A percentile compares a stretch with the other conserved stretches of the same genome.
Evolutionary conservation across 2,329 filamentous ascomycete species (phyloP).

Genomic region (Byssochlamys sp.): DNA sequence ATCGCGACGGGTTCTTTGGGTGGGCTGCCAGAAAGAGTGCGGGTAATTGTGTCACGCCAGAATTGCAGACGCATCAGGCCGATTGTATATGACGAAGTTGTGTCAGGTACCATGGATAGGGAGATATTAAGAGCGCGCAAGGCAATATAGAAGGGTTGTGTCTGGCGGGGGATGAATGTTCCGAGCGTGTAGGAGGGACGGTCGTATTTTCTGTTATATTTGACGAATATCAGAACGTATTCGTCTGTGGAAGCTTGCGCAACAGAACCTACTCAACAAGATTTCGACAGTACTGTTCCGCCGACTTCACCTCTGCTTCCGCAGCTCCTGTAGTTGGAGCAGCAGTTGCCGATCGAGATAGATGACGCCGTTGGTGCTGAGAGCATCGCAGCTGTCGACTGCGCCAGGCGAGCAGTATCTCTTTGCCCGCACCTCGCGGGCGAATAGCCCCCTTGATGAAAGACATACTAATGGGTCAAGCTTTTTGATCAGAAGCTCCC

Average conservation of each 20-base stretch:
- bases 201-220: constrained; percentile 61
- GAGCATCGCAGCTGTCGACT: background rate
- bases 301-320: constrained; percentile 44
- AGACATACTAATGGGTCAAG: constrained; percentile 12
- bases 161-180: constrained; percentile 66
- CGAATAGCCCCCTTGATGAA: constrained; percentile 12
- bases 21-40: constrained; percentile 65
- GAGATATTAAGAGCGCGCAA: constrained; percentile 89
- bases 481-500: background rate
- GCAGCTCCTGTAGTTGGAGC: constrained; percentile 17
- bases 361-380: constrained; percentile 12
- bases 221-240: background rate
- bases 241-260: background rate
- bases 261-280: constrained; percentile 41
- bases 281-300: constrained; percentile 50
- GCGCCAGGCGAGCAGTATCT: constrained; percentile 7
- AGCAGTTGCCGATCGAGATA: constrained; percentile 15
- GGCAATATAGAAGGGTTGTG: constrained; percentile 76
- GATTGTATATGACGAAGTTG: constrained; percentile 77
- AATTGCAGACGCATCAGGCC: constrained; percentile 87
- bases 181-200: constrained; percentile 78
- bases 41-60: constrained; percentile 76
- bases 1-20: constrained; percentile 87
- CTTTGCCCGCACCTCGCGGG: constrained; percentile 11
- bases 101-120: constrained; percentile 78